Evolutionary conservation across 202 grass and related monocot genomes (phyloP), one percentile per base, ranked within the genome.

Genomic region (Schoenoplectus triqueter): DNA sequence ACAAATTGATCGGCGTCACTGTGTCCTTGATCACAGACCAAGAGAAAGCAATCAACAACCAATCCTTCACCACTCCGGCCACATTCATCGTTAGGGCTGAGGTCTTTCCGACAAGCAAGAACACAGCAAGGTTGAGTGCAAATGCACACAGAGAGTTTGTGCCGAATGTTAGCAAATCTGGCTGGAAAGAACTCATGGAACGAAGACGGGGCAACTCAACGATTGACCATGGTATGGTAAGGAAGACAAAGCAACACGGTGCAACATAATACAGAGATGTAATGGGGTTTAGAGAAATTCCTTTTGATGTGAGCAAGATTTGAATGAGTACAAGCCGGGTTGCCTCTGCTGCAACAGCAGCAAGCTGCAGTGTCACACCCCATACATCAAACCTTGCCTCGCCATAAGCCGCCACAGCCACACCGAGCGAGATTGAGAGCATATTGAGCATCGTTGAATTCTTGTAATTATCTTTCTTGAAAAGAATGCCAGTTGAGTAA

Each of bases 51-150:
- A 92, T 94, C 66, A 94, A 87, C 10, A 94, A 71, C 90, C 92
- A 94, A 52, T 94, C 92, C 90, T 94, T 94, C 69, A 98, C 89
- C 21, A 98, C 92, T 9, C 95, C 95, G 1, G 91, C 92, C 2
- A 98, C 92, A 86, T 98, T 95, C 95, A 98, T 98, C 11, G 93
- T 98, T 55, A 98, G 85, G 56, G 95, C 95, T 17, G 95, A 95
- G 22, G 95, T 98, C 91, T 98, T 98, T 21, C 93, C 95, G 41
- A 98, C 93, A 0, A 98, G 95, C 74, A 98, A 73, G 87, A 95
- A 95, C 69, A 95, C 93, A 3, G 93, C 93, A 64, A 98, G 90
- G 86, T 98, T 98, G 7, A 98, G 93, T 60, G 91, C 93, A 83
- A 98, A 98, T 0, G 95, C 93, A 68, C 91, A 95, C 4, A 95